Percentiles rank a stretch among this genome's conserved stretches.
These are phyloP conservation scores for Psilocybe cubensis DNA, from an alignment of 768 basidiomycete species.

Conservation along the genomic window DNA sequence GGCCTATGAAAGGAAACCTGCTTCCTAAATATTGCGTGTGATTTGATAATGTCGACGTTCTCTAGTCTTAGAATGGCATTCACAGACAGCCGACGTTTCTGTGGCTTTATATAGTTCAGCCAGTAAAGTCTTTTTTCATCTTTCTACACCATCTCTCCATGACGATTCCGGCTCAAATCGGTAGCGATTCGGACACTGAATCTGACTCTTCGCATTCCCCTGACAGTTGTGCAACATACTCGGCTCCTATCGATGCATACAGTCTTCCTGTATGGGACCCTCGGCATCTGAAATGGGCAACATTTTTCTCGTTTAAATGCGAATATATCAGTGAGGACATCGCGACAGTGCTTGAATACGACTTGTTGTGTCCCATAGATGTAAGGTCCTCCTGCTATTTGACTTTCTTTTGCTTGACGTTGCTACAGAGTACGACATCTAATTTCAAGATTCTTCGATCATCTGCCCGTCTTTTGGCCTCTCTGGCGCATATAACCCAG, in stretches of 20 bases:
- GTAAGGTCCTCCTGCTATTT: neutral
- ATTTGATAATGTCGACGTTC: neutral
- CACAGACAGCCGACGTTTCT: neutral
- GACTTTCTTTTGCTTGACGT: conserved; percentile 8
- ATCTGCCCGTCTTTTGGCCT: neutral
- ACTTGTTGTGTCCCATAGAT: neutral
- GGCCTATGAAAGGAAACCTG: conserved; percentile 43
- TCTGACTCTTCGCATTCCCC: conserved; percentile 31
- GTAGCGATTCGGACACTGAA: conserved; percentile 63
- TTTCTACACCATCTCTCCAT: neutral
- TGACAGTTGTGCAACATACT: neutral
- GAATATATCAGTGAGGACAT: conserved; percentile 10
- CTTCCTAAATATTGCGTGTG: neutral
- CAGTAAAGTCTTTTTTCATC: neutral
- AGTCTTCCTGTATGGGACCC: neutral
- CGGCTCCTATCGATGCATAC: neutral
- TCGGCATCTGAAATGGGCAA: neutral
- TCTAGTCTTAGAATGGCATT: neutral
- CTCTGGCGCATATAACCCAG: neutral
- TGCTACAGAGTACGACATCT: neutral
- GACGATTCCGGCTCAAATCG: conserved; percentile 14
- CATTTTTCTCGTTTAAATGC: neutral
- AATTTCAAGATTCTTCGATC: neutral
- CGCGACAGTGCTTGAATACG: conserved; percentile 1
- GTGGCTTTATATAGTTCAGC: neutral